Percentiles rank a stretch among this genome's conserved stretches.
phyloP scores from a whole-genome alignment of 805 yeast species.

The Lachancea sp. region DNA sequence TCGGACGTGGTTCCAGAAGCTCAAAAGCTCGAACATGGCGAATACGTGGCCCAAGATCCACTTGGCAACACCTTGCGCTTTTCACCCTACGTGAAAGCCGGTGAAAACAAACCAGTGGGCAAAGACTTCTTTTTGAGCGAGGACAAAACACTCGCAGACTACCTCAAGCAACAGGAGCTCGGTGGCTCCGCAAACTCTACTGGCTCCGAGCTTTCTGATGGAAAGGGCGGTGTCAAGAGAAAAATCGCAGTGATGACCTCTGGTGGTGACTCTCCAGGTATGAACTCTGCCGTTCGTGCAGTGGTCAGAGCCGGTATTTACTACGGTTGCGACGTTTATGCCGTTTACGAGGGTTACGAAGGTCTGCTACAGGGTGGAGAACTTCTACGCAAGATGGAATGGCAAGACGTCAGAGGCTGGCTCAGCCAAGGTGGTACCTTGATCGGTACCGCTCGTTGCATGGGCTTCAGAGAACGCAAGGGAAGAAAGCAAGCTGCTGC shows the following conservation, averaged over 20 bases:
- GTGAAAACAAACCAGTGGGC: slow-evolving; percentile 25
- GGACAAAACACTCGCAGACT: slow-evolving; percentile 10
- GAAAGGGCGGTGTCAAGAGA: slow-evolving; percentile 19
- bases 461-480: slow-evolving; percentile 73
- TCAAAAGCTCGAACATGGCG: slow-evolving; percentile 17
- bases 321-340: slow-evolving; percentile 84
- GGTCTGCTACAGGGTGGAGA: slow-evolving; percentile 88
- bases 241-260: slow-evolving; percentile 92
- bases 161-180: background rate
- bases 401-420: slow-evolving; percentile 96
- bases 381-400: slow-evolving; percentile 65
- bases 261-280: slow-evolving; percentile 99
- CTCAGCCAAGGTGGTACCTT: slow-evolving; percentile 88
- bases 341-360: slow-evolving; percentile 89
- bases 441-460: slow-evolving; percentile 94
- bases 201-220: background rate
- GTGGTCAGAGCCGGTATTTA: slow-evolving; percentile 88
- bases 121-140: slow-evolving; percentile 21
- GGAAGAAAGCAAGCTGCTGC: slow-evolving; percentile 82
- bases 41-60: slow-evolving; percentile 47
- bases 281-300: slow-evolving; percentile 94
- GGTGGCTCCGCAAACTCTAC: background rate
- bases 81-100: slow-evolving; percentile 40
- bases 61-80: slow-evolving; percentile 55
- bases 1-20: slow-evolving; percentile 21